Conservation (phyloP, 768 basidiomycete species). For the Hysterangium stoloniferum region DNA sequence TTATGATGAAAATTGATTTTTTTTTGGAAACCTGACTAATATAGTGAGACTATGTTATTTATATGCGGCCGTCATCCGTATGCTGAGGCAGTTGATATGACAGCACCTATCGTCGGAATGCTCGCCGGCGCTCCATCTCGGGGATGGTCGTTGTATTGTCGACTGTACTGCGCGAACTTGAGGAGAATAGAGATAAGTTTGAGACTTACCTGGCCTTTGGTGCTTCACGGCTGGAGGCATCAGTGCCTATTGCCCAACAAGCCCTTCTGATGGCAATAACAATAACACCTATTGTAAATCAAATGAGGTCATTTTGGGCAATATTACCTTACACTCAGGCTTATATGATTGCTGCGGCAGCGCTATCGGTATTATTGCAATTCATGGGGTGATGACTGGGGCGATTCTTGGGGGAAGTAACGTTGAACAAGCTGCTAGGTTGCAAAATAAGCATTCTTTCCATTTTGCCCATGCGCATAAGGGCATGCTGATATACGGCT, state of each 20-base stretch:
- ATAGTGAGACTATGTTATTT: slow-evolving; percentile 41
- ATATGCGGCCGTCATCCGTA: slow-evolving; percentile 67
- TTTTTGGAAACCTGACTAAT: slow-evolving; percentile 82
- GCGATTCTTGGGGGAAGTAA: slow-evolving; percentile 82
- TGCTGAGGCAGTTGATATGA: slow-evolving; percentile 35
- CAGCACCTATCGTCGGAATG: slow-evolving; percentile 84
- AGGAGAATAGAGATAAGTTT: slow-evolving; percentile 80
- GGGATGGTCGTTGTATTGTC: slow-evolving; percentile 64
- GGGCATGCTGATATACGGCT: background rate
- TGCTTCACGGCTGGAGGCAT: slow-evolving; percentile 76
- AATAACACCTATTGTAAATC: slow-evolving; percentile 76
- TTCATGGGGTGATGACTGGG: slow-evolving; percentile 89
- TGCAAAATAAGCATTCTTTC: slow-evolving; percentile 45
- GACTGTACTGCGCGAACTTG: slow-evolving; percentile 67
- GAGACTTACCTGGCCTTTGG: slow-evolving; percentile 84
- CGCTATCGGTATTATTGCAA: slow-evolving; percentile 66
- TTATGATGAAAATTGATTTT: slow-evolving; percentile 66
- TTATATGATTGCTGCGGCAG: slow-evolving; percentile 25
- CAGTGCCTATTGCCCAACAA: slow-evolving; percentile 66
- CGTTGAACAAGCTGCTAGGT: slow-evolving; percentile 74
- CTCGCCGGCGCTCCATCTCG: slow-evolving; percentile 71
- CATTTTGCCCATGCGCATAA: too few species aligned
- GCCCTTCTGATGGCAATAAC: slow-evolving; percentile 72
- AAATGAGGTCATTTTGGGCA: slow-evolving; percentile 66
- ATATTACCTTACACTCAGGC: background rate